Base-by-base conservation (phyloP, 2,329 filamentous ascomycete genomes). In the Epicoccum nigrum region DNA sequence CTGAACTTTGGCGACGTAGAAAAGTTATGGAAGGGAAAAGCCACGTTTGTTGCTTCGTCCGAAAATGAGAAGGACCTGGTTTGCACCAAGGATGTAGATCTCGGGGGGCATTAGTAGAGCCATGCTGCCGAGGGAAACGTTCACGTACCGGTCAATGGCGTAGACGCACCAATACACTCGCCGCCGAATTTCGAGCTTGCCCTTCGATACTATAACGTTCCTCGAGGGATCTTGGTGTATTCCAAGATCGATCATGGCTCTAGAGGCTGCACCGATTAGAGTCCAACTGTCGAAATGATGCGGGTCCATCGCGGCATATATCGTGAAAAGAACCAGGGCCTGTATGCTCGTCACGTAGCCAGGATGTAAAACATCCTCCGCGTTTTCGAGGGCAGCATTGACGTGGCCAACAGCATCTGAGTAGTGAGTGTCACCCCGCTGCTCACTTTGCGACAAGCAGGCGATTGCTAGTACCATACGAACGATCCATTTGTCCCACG, bases 251-350 rank as follows among this genome's bases (percentile, higher is more conserved):
- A 97, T 83, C 67, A 93, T 86, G 5, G 92, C 90, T 51, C 93
- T 85, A 32, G 90, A 90, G 6, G 93, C 92, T 69, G 94, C 92
- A 6, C 93, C 94, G 48, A 97, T 89, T 55, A 97, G 76, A 58
- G 94, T 92, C 92, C 94, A 97, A 63, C 88, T 91, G 66, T 96
- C 92, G 66, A 96, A 97, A 68, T 95, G 91, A 33, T 87, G 84
- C 2, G 93, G 92, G 63, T 97, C 92, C 41, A 96, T 80, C 78
- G 94, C 89, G 3, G 93, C 87, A 71, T 96, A 97, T 63, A 96
- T 86, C 0, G 91, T 92, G 44, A 97, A 83, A 2, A 97, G 79
- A 2, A 97, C 75, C 17, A 97, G 80, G 0, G 92, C 92, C 70
- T 96, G 92, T 13, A 97, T 91, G 62, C 94, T 93, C 1, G 84